phyloP scores from a whole-genome alignment of 495 filamentous ascomycete genomes.

The Trichoderma gamsii region DNA sequence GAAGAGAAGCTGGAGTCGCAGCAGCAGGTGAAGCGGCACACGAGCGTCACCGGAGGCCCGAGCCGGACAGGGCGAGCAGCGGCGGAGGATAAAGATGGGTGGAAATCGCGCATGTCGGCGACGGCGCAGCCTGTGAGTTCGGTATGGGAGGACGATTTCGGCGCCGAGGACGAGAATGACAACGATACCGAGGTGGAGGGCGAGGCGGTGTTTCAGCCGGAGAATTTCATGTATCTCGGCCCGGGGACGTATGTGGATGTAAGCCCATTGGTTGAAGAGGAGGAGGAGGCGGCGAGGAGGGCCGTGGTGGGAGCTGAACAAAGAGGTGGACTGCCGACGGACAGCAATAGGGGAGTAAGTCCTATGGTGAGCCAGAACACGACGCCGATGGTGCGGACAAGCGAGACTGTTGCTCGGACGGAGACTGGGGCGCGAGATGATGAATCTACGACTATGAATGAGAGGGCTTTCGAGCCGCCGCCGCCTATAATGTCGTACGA shows the following conservation, averaged over 20 bases:
- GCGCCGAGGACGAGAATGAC: constrained; percentile 20
- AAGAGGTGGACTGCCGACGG: background rate
- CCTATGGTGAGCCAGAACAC: constrained; percentile 8
- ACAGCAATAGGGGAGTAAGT: background rate
- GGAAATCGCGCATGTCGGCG: constrained; percentile 22
- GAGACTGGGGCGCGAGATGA: background rate
- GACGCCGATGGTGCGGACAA: constrained; percentile 10
- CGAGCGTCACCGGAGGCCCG: constrained; percentile 16
- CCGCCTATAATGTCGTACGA: constrained; percentile 21
- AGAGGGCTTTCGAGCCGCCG: constrained; percentile 21
- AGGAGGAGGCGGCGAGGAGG: constrained; percentile 19
- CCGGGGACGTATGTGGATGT: constrained; percentile 33
- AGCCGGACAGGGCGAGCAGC: constrained; percentile 14
- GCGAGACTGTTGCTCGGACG: background rate
- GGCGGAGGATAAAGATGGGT: constrained; percentile 13
- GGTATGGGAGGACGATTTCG: constrained; percentile 17
- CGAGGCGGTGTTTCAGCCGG: constrained; percentile 33
- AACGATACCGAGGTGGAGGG: constrained; percentile 18
- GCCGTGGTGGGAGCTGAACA: background rate
- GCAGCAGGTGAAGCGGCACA: constrained; percentile 28
- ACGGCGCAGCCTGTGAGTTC: constrained; percentile 21
- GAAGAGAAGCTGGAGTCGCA: constrained; percentile 34
- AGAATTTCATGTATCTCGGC: constrained; percentile 38
- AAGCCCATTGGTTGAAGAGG: constrained; percentile 32
- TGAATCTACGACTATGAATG: constrained; percentile 17